Conservation (phyloP, 371 early-diverging fungal species). For the Mycotypha africana region DNA sequence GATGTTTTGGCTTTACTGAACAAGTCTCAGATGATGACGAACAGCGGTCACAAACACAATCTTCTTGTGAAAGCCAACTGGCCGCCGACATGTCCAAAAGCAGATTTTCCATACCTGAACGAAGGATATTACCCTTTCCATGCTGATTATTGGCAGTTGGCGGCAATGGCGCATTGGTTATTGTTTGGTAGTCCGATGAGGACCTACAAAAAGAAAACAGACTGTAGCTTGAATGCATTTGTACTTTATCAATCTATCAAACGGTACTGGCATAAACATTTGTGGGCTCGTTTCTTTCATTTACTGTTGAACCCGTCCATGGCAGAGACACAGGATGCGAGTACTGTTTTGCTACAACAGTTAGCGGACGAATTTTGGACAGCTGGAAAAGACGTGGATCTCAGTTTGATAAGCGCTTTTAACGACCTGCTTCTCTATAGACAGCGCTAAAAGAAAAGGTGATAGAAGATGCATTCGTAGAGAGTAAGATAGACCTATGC, state of each 20-base stretch:
- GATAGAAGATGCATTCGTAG: too few relatives aligned
- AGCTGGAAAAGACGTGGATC: too few relatives aligned
- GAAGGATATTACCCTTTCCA: conserved; percentile 17
- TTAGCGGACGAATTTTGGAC: too few relatives aligned
- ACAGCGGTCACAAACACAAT: not conserved
- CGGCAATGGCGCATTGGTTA: conserved; percentile 27
- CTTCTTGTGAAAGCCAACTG: conserved; percentile 24
- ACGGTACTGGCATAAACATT: conserved; percentile 35
- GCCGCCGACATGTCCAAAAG: conserved; percentile 19
- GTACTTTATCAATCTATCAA: conserved; percentile 21
- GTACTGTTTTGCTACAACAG: too few relatives aligned
- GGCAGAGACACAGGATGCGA: too few relatives aligned
- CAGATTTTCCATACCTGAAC: conserved; percentile 10
- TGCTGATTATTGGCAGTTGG: conserved; percentile 43
- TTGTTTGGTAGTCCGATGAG: conserved; percentile 27
- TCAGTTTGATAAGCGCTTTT: too few relatives aligned
- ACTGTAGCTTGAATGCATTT: not conserved
- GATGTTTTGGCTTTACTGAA: conserved; percentile 20
- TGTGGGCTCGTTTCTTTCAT: conserved; percentile 34
- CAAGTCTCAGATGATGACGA: not conserved
- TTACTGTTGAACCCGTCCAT: conserved; percentile 25
- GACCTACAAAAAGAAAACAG: not conserved
- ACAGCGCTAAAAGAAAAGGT: too few relatives aligned
- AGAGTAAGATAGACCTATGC: too few relatives aligned
- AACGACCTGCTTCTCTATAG: too few relatives aligned